phyloP scores from a whole-genome alignment of 495 filamentous ascomycete genomes.

The Hypoxylon cercidicola region DNA sequence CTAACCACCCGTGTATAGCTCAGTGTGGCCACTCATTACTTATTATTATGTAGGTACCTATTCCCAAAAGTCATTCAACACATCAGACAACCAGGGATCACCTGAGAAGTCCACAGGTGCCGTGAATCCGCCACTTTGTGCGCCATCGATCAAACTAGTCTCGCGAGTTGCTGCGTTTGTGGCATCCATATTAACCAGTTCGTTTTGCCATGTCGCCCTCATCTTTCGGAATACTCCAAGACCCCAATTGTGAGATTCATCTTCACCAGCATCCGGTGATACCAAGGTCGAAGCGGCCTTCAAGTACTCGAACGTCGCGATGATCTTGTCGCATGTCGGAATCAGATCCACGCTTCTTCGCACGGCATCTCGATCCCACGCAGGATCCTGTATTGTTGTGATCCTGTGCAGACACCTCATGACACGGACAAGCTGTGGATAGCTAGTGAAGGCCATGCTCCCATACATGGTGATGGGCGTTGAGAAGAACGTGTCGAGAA shows the following conservation, averaged over 20 bases:
- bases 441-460: slow-evolving; percentile 46
- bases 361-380: slow-evolving; percentile 48
- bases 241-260: slow-evolving; percentile 24
- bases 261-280: slow-evolving; percentile 21
- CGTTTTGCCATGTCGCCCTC: slow-evolving; percentile 21
- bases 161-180: slow-evolving; percentile 4
- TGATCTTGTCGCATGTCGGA: slow-evolving; percentile 42
- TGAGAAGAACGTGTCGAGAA: slow-evolving; percentile 45
- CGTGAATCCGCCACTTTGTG: slow-evolving; percentile 6
- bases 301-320: slow-evolving; percentile 29
- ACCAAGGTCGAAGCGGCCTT: slow-evolving; percentile 13
- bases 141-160: background rate
- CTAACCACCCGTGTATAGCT: too few species aligned
- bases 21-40: background rate
- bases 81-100: slow-evolving; percentile 23
- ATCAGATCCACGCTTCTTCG: slow-evolving; percentile 47
- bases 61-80: slow-evolving; percentile 25
- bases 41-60: background rate
- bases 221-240: slow-evolving; percentile 20
- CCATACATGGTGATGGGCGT: slow-evolving; percentile 40
- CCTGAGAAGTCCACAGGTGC: slow-evolving; percentile 7
- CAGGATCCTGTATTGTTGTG: slow-evolving; percentile 47
- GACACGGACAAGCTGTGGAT: slow-evolving; percentile 45
- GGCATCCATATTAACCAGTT: slow-evolving; percentile 19
- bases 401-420: slow-evolving; percentile 44